These are phyloP conservation scores for Boletus tomentosulus DNA, from an alignment of 768 basidiomycete genomes.

Conservation along the genomic window DNA sequence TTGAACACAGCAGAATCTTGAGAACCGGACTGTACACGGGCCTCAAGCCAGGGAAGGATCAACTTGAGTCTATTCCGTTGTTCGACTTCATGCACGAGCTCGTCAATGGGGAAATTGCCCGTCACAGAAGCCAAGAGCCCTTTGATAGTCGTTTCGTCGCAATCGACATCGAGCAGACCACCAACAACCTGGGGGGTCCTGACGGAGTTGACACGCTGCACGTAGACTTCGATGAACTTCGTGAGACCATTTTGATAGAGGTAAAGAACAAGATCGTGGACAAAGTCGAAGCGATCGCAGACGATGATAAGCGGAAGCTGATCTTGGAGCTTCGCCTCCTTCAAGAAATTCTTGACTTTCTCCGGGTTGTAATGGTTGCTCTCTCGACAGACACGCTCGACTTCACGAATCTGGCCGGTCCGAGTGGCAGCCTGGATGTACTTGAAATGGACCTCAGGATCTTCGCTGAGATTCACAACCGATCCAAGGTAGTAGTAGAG, in stretches of 20 bases:
- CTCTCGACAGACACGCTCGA: constrained; percentile 97
- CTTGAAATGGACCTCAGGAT: constrained; percentile 98
- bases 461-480: constrained; percentile 93
- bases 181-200: constrained; percentile 97
- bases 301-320: constrained; percentile 99
- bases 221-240: constrained; percentile 99
- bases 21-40: constrained; percentile 87
- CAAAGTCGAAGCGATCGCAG: constrained; percentile 99
- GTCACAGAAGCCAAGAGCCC: constrained; percentile 89
- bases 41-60: constrained; percentile 96
- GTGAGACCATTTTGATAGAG: constrained; percentile 95
- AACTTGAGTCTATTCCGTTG: constrained; percentile 93
- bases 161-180: constrained; percentile 95
- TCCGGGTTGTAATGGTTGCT: constrained; percentile 98
- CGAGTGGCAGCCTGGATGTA: constrained; percentile 99
- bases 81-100: constrained; percentile 96
- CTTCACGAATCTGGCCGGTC: constrained; percentile 97
- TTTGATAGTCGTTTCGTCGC: constrained; percentile 95
- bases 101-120: constrained; percentile 96
- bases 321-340: constrained; percentile 94
- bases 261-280: constrained; percentile 97
- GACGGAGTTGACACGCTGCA: constrained; percentile 95
- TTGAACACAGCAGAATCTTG: constrained; percentile 95
- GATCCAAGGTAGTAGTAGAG: constrained; percentile 99
- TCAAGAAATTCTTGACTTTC: constrained; percentile 99